Evolutionary conservation across 176 grass and related monocot species (phyloP), one percentile per base, ranked within the genome.

Genomic region (bread wheat (Triticum aestivum)): DNA sequence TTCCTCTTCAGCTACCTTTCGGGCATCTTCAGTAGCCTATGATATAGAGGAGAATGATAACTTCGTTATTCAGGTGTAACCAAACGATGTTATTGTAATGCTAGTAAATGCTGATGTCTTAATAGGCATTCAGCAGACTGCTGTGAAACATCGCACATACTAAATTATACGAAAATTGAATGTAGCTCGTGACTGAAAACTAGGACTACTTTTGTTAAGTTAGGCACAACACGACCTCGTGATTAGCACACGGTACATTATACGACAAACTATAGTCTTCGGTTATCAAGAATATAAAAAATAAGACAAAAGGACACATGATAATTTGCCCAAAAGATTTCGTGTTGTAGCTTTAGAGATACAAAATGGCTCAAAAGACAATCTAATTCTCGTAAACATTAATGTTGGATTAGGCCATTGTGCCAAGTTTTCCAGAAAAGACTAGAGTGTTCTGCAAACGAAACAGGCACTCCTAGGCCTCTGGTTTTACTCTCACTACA

Each of bases 11-110:
- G 91, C 93, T 33, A 94, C 96, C 79, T 94, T 93, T 58, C 89
- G 92, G 11, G 96, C 96, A 94, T 98, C 96, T 94, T 95, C 96
- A 77, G 88, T 94, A 78, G 96, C 93, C 96, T 98, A 56, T 34
- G 77, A 92, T 39, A 83, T 5, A 79, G 5, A 86, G 32, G 32
- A 41, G 33, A 87, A 61, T 63, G 67, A 45, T 15, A 83, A 81
- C 33, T 65, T 77, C 37, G 61, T 11, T 86, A 68, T 59, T 71
- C 70, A 5, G 21, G 29, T 37, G 6, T 64, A 33, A 52, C 18
- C 4, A 51, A 85, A 72, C 8, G 27, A 18, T 0, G 13, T 2
- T 26, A 66, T 32, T 75, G 56, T 77, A 39, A 5, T 49, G 15
- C 42, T 21, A 56, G 18, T 47, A 83, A 83, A 83, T 29, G 5